phyloP scores from a whole-genome alignment of 2,329 filamentous ascomycete species.

The Xylariales sp. region DNA sequence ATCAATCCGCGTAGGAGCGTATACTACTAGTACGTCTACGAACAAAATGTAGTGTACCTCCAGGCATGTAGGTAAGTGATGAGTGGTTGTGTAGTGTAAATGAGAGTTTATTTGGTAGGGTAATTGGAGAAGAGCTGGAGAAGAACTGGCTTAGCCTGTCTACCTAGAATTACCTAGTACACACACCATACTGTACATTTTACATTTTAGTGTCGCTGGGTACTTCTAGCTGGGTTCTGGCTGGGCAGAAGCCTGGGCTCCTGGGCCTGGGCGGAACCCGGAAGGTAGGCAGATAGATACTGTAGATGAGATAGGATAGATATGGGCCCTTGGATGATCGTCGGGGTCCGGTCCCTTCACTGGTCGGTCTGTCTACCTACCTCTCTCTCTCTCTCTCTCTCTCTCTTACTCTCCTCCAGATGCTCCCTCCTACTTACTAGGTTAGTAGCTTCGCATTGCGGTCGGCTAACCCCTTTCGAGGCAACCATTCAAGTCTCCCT shows the following conservation, averaged over 20 bases:
- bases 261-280: no score
- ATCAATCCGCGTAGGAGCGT: not conserved
- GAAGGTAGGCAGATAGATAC: not conserved
- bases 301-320: not conserved
- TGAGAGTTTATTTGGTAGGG: slow-evolving; percentile 17
- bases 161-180: not conserved
- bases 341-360: not conserved
- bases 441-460: no score
- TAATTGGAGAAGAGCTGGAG: slow-evolving; percentile 1
- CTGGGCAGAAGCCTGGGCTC: not conserved
- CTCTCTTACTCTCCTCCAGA: no score
- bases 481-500: no score
- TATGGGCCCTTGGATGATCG: not conserved
- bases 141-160: slow-evolving; percentile 5
- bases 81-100: not conserved
- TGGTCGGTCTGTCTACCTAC: no score
- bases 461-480: no score
- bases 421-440: no score
- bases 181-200: not conserved
- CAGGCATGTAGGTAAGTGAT: slow-evolving; percentile 3
- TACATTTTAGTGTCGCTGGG: no score
- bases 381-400: no score
- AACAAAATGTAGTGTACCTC: not conserved
- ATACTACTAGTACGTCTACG: not conserved
- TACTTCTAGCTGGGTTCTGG: no score